These are phyloP conservation scores for Trichoderma asperellum DNA, from an alignment of 2,329 filamentous ascomycete species.

Conservation along the genomic window DNA sequence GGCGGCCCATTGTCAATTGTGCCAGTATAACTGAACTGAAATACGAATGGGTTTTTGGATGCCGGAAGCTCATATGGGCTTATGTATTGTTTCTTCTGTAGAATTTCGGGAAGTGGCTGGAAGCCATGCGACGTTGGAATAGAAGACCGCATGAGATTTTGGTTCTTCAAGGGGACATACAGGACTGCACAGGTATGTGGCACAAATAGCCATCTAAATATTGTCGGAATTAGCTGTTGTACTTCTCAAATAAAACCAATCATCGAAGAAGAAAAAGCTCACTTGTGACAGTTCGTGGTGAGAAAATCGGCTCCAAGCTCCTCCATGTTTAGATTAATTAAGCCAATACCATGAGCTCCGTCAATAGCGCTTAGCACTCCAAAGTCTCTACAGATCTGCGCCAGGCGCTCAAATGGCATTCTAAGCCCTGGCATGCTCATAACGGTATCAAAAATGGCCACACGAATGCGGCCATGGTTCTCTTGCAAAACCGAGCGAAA, in stretches of 20 bases:
- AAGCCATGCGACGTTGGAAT: constrained; percentile 22
- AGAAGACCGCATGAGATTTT: constrained; percentile 14
- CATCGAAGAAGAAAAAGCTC: background rate
- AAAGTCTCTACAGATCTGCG: background rate
- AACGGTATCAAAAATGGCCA: constrained; percentile 23
- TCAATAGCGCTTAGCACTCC: constrained; percentile 15
- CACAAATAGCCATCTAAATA: constrained; percentile 22
- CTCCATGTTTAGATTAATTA: constrained; percentile 21
- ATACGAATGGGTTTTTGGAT: constrained; percentile 21
- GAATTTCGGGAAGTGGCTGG: constrained; percentile 11
- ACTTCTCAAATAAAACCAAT: background rate
- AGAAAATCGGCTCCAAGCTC: constrained; percentile 17
- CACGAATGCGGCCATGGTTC: constrained; percentile 5
- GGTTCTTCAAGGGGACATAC: constrained; percentile 13
- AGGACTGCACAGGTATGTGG: constrained; percentile 23
- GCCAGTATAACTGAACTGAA: constrained; percentile 23
- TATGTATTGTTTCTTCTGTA: constrained; percentile 7
- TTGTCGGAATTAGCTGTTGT: background rate
- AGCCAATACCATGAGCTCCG: constrained; percentile 23
- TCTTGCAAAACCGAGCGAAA: constrained; percentile 19
- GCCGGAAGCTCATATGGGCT: constrained; percentile 13
- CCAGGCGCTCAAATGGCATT: constrained; percentile 19
- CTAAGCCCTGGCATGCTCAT: constrained; percentile 24
- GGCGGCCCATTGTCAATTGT: constrained; percentile 21
- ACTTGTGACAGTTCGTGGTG: constrained; percentile 23